These are phyloP conservation scores for Cytospora leucostoma DNA, from an alignment of 2,329 filamentous ascomycete genomes.

Conservation along the genomic window DNA sequence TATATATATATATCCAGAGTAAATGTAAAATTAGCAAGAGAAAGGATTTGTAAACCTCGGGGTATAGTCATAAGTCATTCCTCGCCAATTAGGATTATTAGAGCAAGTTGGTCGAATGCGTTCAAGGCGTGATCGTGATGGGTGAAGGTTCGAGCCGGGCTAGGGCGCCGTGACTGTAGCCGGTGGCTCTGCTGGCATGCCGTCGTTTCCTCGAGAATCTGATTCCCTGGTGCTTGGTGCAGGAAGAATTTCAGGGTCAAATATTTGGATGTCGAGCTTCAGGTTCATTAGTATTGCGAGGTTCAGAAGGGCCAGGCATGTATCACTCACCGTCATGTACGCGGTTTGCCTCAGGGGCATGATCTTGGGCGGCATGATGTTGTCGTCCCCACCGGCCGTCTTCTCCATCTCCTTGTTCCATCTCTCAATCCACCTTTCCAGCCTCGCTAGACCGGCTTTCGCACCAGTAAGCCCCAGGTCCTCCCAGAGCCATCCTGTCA, in stretches of 20 bases:
- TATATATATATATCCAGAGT: conserved; percentile 6
- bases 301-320: neutral
- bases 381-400: conserved; percentile 52
- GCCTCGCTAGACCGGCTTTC: conserved; percentile 67
- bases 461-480: conserved; percentile 77
- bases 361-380: conserved; percentile 64
- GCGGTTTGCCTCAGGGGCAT: conserved; percentile 79
- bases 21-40: conserved; percentile 6
- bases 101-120: conserved; percentile 11
- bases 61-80: conserved; percentile 28
- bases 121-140: conserved; percentile 13
- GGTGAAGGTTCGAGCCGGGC: neutral
- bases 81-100: conserved; percentile 20
- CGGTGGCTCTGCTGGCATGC: conserved; percentile 18
- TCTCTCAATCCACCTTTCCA: conserved; percentile 81
- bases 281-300: conserved; percentile 31
- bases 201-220: conserved; percentile 23
- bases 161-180: conserved; percentile 18
- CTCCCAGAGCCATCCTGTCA: conserved; percentile 95
- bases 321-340: conserved; percentile 73
- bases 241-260: conserved; percentile 70
- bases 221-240: conserved; percentile 45
- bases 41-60: conserved; percentile 7
- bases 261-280: conserved; percentile 78
- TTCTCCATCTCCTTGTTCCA: conserved; percentile 79